Evolutionary conservation across 495 filamentous ascomycete species (phyloP).

Genomic region (Penicillium cinerascens): DNA sequence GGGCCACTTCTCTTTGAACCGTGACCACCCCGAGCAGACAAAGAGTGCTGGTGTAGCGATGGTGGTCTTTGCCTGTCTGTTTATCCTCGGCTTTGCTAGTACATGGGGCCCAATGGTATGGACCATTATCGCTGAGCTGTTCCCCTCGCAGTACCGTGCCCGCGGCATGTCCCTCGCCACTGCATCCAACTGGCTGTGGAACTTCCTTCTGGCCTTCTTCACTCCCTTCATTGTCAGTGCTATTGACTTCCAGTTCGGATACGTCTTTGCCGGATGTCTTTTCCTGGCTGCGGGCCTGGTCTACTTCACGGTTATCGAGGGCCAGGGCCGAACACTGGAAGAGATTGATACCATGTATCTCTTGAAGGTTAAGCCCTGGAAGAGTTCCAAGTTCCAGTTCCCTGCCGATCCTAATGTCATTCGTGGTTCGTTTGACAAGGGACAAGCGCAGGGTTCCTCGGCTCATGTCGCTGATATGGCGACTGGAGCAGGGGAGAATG

Average conservation of each 20-base stretch:
- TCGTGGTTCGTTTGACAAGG: conserved; percentile 24
- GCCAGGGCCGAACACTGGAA: conserved; percentile 62
- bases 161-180: conserved; percentile 73
- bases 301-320: conserved; percentile 72
- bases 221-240: conserved; percentile 67
- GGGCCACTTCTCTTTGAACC: conserved; percentile 57
- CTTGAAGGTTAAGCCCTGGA: conserved; percentile 59
- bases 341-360: conserved; percentile 85
- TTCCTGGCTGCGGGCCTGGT: conserved; percentile 58
- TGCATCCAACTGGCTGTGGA: conserved; percentile 83
- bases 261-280: conserved; percentile 72
- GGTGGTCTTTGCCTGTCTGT: conserved; percentile 70
- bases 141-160: conserved; percentile 70
- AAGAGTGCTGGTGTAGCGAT: conserved; percentile 62
- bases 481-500: conserved; percentile 10
- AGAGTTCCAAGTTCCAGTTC: conserved; percentile 49
- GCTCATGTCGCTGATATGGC: conserved; percentile 17
- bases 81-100: conserved; percentile 52
- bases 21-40: conserved; percentile 42
- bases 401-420: conserved; percentile 23
- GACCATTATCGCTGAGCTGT: conserved; percentile 76
- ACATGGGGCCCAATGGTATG: conserved; percentile 86
- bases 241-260: conserved; percentile 72
- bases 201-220: conserved; percentile 79
- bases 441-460: not conserved